phyloP scores from a whole-genome alignment of 2,329 filamentous ascomycete species.

The Cladosporium sp. region DNA sequence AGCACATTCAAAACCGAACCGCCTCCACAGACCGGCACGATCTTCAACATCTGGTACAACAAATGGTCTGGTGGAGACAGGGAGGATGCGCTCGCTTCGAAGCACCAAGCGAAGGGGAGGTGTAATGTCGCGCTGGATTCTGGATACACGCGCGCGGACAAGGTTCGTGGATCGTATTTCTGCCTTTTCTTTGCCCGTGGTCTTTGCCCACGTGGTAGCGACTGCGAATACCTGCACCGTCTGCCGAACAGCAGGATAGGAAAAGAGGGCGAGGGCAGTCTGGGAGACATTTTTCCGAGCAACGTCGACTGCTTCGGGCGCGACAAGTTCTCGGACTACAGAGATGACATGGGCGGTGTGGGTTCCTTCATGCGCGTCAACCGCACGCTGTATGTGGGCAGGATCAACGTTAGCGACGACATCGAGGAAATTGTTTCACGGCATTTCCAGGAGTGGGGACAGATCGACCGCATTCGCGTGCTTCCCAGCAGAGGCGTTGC shows the following conservation, averaged over 20 bases:
- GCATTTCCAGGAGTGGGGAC: constrained; percentile 96
- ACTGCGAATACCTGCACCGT: constrained; percentile 92
- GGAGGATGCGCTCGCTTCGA: constrained; percentile 83
- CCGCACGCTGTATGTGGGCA: constrained; percentile 85
- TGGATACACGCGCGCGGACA: constrained; percentile 49
- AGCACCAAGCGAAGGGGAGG: constrained; percentile 75
- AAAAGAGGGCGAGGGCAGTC: constrained; percentile 34
- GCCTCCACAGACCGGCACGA: constrained; percentile 86
- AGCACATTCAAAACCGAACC: constrained; percentile 77
- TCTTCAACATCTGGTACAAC: constrained; percentile 99
- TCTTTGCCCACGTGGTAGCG: constrained; percentile 75
- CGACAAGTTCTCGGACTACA: constrained; percentile 88
- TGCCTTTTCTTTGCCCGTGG: constrained; percentile 90
- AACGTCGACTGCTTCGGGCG: constrained; percentile 95
- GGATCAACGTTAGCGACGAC: constrained; percentile 93
- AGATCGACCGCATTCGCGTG: constrained; percentile 80
- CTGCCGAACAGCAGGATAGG: constrained; percentile 57
- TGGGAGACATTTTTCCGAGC: constrained; percentile 86
- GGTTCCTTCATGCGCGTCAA: constrained; percentile 93
- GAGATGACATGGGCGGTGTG: constrained; percentile 97
- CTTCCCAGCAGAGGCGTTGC: constrained; percentile 85
- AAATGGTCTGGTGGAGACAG: constrained; percentile 96
- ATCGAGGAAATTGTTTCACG: constrained; percentile 94
- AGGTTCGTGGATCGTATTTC: constrained; percentile 67
- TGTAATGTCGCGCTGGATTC: constrained; percentile 75